A percentile compares a stretch with the other conserved stretches of the same genome.
Conservation (phyloP, 371 early-diverging fungal species). For the Cokeromyces recurvatus region DNA sequence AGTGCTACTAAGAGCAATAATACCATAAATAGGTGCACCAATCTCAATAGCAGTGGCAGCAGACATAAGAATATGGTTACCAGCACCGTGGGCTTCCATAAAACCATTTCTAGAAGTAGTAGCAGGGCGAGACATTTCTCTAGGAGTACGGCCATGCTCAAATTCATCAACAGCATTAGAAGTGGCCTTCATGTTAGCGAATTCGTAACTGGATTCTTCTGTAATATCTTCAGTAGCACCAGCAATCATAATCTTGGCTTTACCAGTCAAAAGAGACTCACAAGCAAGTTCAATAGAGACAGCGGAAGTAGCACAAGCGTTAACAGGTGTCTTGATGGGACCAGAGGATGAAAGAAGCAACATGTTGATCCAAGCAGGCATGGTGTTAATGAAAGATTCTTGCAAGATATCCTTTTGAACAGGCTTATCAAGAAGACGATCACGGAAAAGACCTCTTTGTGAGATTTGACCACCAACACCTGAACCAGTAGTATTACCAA, state of each 20-base stretch:
- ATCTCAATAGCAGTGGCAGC: conserved; percentile 87
- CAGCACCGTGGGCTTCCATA: conserved; percentile 94
- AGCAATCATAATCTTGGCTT: conserved; percentile 90
- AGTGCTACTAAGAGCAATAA: conserved; percentile 86
- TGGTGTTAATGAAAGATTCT: conserved; percentile 93
- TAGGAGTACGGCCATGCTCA: conserved; percentile 79
- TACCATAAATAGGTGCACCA: conserved; percentile 91
- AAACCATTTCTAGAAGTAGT: conserved; percentile 86
- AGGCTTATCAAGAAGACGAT: conserved; percentile 75
- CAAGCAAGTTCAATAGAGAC: conserved; percentile 89
- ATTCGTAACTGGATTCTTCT: conserved; percentile 90
- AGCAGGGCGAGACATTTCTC: conserved; percentile 89
- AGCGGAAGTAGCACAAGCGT: conserved; percentile 91
- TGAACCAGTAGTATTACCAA: conserved; percentile 86
- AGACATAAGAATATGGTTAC: conserved; percentile 86
- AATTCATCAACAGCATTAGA: conserved; percentile 79
- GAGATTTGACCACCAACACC: conserved; percentile 82
- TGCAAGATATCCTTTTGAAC: conserved; percentile 92
- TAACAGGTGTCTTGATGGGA: conserved; percentile 92
- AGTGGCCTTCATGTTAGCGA: conserved; percentile 96
- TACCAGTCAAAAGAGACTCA: conserved; percentile 83
- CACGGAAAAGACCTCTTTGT: conserved; percentile 74
- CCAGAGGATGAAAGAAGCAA: conserved; percentile 88
- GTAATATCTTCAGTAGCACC: conserved; percentile 93
- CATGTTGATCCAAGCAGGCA: conserved; percentile 96